Base-by-base conservation (phyloP, 1,139 yeast genomes). In the Meyerozyma smithsonii region DNA sequence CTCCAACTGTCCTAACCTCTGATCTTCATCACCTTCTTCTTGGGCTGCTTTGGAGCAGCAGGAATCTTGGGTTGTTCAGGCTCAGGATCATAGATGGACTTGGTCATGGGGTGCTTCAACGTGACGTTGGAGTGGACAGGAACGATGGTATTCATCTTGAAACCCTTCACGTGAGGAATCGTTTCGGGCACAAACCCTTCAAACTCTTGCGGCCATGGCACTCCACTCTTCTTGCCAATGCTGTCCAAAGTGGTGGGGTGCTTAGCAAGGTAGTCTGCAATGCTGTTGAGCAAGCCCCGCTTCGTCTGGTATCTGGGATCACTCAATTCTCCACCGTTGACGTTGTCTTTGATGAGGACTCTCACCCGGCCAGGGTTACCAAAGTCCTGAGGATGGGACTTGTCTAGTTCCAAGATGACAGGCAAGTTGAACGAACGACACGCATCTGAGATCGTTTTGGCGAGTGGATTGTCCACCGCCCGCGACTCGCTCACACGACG, bases 311-410 rank as follows among this genome's bases (percentile, higher is more conserved):
- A 61, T 36, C 71, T 61, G 24, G 59, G 48, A 42, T 69, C 69
- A 8, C 54, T 58, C 3, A 62, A 54, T 21, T 65, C 58, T 36
- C 63, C 64, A 14, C 79, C 77, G 24, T 69, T 60, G 44, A 73
- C 73, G 17, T 48, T 49, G 37, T 53, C 55, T 52, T 79, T 81
- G 32, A 85, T 51, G 37, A 79, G 65, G 16, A 89, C 85, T 50
- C 96, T 76, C 28, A 92, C 92, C 52, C 97, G 75, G 11, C 98
- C 98, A 1, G 97, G 95, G 57, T 92, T 92, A 46, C 97, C 96
- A 75, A 85, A 92, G 64, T 92, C 98, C 59, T 89, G 96, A 8
- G 98, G 98, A 62, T 92, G 98, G 3, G 84, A 65, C 63, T 89
- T 92, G 46, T 84, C 88, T 46, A 92, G 80, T 61, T 85, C 92